Evolutionary conservation across 202 grass and related monocot species (phyloP), one percentile per base, ranked within the genome.

Genomic region (Musa balbisiana): DNA sequence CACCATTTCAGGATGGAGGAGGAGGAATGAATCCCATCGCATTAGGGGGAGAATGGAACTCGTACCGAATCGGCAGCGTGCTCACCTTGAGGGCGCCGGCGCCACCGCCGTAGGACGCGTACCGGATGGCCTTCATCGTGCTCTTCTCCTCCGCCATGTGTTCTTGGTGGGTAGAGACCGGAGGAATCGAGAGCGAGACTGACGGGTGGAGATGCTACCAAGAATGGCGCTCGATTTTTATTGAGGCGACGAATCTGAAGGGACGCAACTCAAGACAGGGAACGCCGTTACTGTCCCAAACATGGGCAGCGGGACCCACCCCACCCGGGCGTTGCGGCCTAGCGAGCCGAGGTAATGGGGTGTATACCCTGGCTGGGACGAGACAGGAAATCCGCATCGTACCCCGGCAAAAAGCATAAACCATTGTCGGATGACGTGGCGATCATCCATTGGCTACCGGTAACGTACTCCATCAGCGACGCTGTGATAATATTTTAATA

Each of bases 81-180:
- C 24, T 67, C 20, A 67, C 67, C 67, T 70, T 70, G 19, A 70
- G 67, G 29, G 17, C 67, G 33, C 2, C 19, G 8, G 67, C 67
- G 10, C 67, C 67, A 17, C 67, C 67, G 15, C 67, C 67, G 67
- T 70, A 70, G 17, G 67, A 70, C 19, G 50, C 49, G 67, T 70
- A 70, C 67, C 22, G 67, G 10, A 70, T 19, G 9, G 67, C 67
- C 67, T 51, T 70, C 67, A 70, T 70, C 49, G 43, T 50, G 67
- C 49, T 43, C 10, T 33, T 19, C 49, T 50, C 51, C 67, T 70
- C 65, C 27, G 65, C 67, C 67, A 70, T 70, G 33, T 3, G 33
- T 43, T 43, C 33, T 43, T 9, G 71, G 23, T 20, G 43, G 26
- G 21, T 22, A 3, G 71, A 73, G 20, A 27, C 17, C 13, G 52